Base-by-base conservation (phyloP, 345 rosid species). In the Isatis tinctoria region DNA sequence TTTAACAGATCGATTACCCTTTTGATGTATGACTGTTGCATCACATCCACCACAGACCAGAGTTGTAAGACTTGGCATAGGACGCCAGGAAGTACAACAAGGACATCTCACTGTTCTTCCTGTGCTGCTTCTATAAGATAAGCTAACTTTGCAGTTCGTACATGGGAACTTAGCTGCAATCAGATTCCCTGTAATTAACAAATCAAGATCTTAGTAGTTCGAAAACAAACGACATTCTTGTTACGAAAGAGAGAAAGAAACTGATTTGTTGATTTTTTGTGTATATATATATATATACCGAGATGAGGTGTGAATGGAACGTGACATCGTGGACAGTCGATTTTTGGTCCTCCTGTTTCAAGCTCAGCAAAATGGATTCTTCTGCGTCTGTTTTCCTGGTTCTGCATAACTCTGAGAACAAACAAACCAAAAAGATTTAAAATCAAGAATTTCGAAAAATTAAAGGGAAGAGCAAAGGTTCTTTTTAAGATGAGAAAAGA, bases 41-140 rank as follows among this genome's bases (percentile, higher is more conserved):
- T 17, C 6, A 68, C 79, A 75, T 41, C 74, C 79, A 2, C 44
- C 69, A 75, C 79, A 68, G 10, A 22, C 35, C 43, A 74, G 12
- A 24, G 30, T 5, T 28, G 0, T 20, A 75, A 75, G 56, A 49
- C 72, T 60, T 4, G 60, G 67, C 35, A 45, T 18, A 47, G 54
- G 60, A 45, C 61, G 67, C 0, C 35, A 16, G 6, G 40, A 11
- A 16, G 13, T 20, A 39, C 61, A 67, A 13, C 36, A 48, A 57
- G 66, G 72, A 60, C 78, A 58, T 36, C 8, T 58, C 20, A 53
- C 54, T 39, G 8, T 11, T 44, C 28, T 17, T 49, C 56, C 62
- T 49, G 20, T 3, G 18, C 8, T 28, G 45, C 63, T 41, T 60
- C 28, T 48, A 1, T 13, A 48, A 40, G n/a, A 10, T 17, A 69